A percentile compares a stretch with the other conserved stretches of the same genome.
Evolutionary conservation across 306 rosid species (phyloP).

Genomic region (Fragaria vesca): DNA sequence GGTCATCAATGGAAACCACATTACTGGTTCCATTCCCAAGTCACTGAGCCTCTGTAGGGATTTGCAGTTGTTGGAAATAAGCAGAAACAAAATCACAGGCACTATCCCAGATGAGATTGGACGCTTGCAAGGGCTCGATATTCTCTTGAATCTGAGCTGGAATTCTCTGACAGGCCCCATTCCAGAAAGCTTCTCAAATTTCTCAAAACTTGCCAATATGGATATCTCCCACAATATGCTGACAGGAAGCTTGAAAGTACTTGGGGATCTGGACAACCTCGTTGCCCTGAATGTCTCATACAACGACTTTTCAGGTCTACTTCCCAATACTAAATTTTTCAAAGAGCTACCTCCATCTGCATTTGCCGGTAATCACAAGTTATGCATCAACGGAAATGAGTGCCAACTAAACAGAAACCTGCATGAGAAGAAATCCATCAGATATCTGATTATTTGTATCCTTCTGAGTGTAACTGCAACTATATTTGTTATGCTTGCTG

Average conservation of each 20-base stretch:
- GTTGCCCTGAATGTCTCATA: constrained; percentile 83
- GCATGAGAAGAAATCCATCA: constrained; percentile 43
- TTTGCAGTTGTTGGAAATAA: constrained; percentile 82
- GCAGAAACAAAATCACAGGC: constrained; percentile 67
- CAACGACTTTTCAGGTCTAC: constrained; percentile 69
- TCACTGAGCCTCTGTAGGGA: constrained; percentile 70
- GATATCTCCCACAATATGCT: constrained; percentile 85
- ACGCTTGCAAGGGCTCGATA: constrained; percentile 69
- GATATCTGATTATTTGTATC: constrained; percentile 49
- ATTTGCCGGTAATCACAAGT: constrained; percentile 65
- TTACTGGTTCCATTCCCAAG: constrained; percentile 61
- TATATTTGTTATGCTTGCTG: constrained; percentile 48
- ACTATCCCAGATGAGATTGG: constrained; percentile 78
- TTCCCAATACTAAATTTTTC: constrained; percentile 82
- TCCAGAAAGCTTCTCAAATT: constrained; percentile 78
- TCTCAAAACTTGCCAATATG: constrained; percentile 79
- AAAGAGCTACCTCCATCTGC: constrained; percentile 58
- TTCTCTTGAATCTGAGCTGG: constrained; percentile 84
- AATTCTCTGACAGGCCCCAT: constrained; percentile 70
- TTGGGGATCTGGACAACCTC: constrained; percentile 67
- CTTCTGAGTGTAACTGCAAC: constrained; percentile 62
- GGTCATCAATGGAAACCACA: constrained; percentile 57
- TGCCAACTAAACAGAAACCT: constrained; percentile 38
- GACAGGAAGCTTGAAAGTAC: constrained; percentile 57
- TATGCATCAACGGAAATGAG: constrained; percentile 51